phyloP scores from a whole-genome alignment of 2,329 filamentous ascomycete genomes.

The Diaporthe helianthi region DNA sequence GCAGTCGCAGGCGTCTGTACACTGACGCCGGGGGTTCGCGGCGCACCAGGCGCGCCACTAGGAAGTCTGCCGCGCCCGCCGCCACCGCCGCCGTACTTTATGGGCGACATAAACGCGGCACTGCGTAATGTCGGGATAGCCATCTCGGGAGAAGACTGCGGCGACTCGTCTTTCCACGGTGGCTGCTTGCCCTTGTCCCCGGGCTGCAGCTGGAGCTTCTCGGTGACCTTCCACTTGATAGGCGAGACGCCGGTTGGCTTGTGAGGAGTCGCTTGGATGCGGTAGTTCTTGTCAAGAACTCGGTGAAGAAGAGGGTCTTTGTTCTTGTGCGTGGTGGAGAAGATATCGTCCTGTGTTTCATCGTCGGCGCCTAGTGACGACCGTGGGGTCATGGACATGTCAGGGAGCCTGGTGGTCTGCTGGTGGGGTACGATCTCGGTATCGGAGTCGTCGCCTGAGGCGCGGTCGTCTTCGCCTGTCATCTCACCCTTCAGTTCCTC shows the following conservation, averaged over 20 bases:
- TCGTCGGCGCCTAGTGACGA: slow-evolving; percentile 58
- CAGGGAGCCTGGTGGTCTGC: slow-evolving; percentile 62
- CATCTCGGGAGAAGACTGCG: slow-evolving; percentile 78
- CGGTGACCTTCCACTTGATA: slow-evolving; percentile 49
- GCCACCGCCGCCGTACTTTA: slow-evolving; percentile 47
- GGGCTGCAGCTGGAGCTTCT: slow-evolving; percentile 40
- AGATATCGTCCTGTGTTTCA: slow-evolving; percentile 36
- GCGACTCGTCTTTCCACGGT: slow-evolving; percentile 60
- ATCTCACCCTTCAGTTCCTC: slow-evolving; percentile 75
- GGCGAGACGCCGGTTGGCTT: slow-evolving; percentile 58
- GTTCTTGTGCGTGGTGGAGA: slow-evolving; percentile 44
- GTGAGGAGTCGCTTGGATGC: slow-evolving; percentile 89
- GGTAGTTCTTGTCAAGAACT: slow-evolving; percentile 94
- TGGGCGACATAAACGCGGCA: slow-evolving; percentile 83
- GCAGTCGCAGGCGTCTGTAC: slow-evolving; percentile 76
- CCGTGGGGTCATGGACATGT: slow-evolving; percentile 69
- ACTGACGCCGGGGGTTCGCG: slow-evolving; percentile 82
- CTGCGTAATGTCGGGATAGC: slow-evolving; percentile 83
- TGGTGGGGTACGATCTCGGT: slow-evolving; percentile 58
- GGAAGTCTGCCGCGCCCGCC: slow-evolving; percentile 8
- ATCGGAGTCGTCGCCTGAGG: slow-evolving; percentile 42
- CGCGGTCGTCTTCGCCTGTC: slow-evolving; percentile 46
- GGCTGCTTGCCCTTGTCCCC: slow-evolving; percentile 46
- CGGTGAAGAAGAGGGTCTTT: slow-evolving; percentile 86
- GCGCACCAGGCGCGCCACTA: slow-evolving; percentile 51